Evolutionary conservation across 129 eudicot species (phyloP).

Genomic region (Calendula officinalis): DNA sequence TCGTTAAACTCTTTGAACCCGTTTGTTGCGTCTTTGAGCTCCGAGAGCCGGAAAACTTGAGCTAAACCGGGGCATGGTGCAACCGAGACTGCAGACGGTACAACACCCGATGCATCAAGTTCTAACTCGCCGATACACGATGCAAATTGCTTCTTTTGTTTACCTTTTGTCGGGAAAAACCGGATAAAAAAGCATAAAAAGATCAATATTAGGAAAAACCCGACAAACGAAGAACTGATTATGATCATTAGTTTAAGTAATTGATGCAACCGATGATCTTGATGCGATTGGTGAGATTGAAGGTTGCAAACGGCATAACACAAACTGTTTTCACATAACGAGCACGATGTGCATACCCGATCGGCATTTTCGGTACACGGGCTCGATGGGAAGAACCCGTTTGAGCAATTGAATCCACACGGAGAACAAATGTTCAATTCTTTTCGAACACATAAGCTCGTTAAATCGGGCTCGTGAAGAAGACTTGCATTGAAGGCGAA

Average conservation of each 20-base stretch:
- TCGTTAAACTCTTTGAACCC: conserved; percentile 98
- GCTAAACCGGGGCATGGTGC: conserved; percentile 82
- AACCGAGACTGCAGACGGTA: conserved; percentile 40
- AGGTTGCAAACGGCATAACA: conserved; percentile 75
- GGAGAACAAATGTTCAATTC: conserved; percentile 87
- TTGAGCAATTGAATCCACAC: conserved; percentile 73
- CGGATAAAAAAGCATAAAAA: conserved; percentile 57
- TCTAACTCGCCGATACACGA: conserved; percentile 54
- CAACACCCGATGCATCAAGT: conserved; percentile 39
- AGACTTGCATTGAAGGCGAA: conserved; percentile 84
- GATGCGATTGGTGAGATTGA: conserved; percentile 35
- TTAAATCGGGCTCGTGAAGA: conserved; percentile 76
- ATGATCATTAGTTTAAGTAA: conserved; percentile 49
- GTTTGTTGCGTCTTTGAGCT: conserved; percentile 89
- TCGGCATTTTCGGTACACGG: conserved; percentile 62
- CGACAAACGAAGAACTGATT: conserved; percentile 51
- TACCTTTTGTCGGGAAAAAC: conserved; percentile 39
- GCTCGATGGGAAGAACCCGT: conserved; percentile 83
- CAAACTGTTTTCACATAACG: conserved; percentile 90
- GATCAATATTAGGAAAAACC: conserved; percentile 45
- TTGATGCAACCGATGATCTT: conserved; percentile 42
- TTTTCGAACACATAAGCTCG: conserved; percentile 68
- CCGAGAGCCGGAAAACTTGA: conserved; percentile 86
- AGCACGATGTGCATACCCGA: conserved; percentile 80
- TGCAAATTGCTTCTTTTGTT: conserved; percentile 46